Base-by-base conservation (phyloP, 1,284 basidiomycete genomes). In the Microbotryum saponariae region DNA sequence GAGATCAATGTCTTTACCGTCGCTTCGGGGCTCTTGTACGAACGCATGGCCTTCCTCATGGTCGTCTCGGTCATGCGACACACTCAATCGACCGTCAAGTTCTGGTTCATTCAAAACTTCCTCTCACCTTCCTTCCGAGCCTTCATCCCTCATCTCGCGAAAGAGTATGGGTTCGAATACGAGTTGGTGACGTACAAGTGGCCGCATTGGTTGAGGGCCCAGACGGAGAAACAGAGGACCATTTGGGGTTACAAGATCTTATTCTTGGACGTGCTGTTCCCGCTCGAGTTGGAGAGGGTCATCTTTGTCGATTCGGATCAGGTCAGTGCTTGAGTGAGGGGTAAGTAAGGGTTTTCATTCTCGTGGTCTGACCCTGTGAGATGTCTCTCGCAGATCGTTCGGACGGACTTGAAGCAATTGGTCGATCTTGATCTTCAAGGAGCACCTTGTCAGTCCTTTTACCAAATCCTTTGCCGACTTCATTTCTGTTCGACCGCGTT, bases 51-150 rank as follows among this genome's bases (percentile, higher is more conserved):
- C 0, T 92, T 90, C 29, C 96, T 98, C 78, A 98, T 98, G 94
- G 90, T 97, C 63, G 80, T 97, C 46, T 93, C 89, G 70, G 96
- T 98, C 27, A 81, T 98, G 70, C 85, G 86, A 59, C 93, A 98
- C 73, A 98, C 94, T 4, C 83, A 91, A 42, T 88, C 85, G 71
- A 86, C 83, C 27, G 92, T 97, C 76, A 98, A 98, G 75, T 98
- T 98, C 77, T 98, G 94, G 94, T 97, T 98, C 77, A 97, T 98
- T 69, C 90, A 97, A 74, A 98, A 98, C 77, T 98, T 97, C 82
- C 81, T 98, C 25, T 97, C 94, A 0, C 94, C 94, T 0, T 91
- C 92, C 0, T 98, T 98, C 83, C 80, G 97, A 63, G 89, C 42
- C 20, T 62, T 61, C 54, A 27, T 61, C 29, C 54, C 58, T 57